Evolutionary conservation across 805 yeast genomes (phyloP).

Genomic region (Cyberlindnera petersonii): DNA sequence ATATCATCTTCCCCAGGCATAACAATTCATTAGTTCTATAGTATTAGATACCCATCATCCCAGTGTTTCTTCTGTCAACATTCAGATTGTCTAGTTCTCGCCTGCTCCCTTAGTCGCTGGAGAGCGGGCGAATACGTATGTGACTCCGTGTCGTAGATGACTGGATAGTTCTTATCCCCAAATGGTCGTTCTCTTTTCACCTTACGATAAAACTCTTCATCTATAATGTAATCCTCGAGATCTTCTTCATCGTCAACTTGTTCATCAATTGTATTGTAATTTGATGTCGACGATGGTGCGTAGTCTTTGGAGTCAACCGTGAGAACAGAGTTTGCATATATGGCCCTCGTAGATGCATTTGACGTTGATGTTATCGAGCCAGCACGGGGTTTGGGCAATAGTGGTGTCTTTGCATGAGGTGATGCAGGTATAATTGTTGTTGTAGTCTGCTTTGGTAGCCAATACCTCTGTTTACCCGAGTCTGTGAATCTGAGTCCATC

Average conservation of each 20-base stretch:
- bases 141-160: slow-evolving; percentile 31
- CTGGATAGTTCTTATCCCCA: slow-evolving; percentile 41
- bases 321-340: slow-evolving; percentile 24
- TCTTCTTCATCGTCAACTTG: slow-evolving; percentile 6
- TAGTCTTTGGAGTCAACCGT: slow-evolving; percentile 20
- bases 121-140: slow-evolving; percentile 26
- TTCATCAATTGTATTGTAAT: slow-evolving; percentile 14
- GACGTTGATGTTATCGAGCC: slow-evolving; percentile 24
- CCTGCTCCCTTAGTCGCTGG: slow-evolving; percentile 26
- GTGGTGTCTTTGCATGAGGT: slow-evolving; percentile 17
- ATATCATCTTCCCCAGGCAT: too few relatives aligned
- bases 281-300: slow-evolving; percentile 4
- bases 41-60: too few relatives aligned
- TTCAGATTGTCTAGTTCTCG: slow-evolving; percentile 12
- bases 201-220: slow-evolving; percentile 32
- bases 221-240: slow-evolving; percentile 31
- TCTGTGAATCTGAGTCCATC: slow-evolving; percentile 80
- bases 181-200: slow-evolving; percentile 34
- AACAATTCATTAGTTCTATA: too few relatives aligned
- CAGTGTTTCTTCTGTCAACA: neutral
- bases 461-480: slow-evolving; percentile 77
- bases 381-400: slow-evolving; percentile 16
- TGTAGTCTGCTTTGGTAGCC: slow-evolving; percentile 44
- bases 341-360: slow-evolving; percentile 23
- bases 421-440: too few relatives aligned